Evolutionary conservation across 192 early-diverging fungal species (phyloP).

Genomic region (Backusella westeae): DNA sequence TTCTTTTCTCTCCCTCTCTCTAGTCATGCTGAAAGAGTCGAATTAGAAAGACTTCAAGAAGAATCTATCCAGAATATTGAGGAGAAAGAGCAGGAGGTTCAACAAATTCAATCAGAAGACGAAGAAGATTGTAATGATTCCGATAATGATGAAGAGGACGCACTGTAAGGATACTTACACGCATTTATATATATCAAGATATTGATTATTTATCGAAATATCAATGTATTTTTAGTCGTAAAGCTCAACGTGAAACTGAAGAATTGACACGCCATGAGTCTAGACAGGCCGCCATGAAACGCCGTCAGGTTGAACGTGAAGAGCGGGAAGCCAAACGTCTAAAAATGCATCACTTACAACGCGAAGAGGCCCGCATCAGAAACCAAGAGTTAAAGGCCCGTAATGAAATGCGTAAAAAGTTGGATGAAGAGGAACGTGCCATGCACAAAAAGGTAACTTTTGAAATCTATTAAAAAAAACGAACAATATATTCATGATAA

Average conservation of each 20-base stretch:
- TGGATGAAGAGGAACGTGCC: constrained; percentile 53
- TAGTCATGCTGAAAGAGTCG: constrained; percentile 39
- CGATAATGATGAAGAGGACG: constrained; percentile 34
- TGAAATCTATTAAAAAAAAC: neutral
- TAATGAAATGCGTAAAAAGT: constrained; percentile 39
- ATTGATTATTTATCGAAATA: neutral
- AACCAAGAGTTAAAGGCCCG: constrained; percentile 41
- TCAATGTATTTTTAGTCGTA: neutral
- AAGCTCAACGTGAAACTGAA: constrained; percentile 19
- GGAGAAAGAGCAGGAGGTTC: neutral
- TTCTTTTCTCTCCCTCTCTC: neutral
- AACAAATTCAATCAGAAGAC: neutral
- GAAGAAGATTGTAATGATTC: constrained; percentile 24
- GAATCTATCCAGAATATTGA: constrained; percentile 5
- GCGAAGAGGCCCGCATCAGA: constrained; percentile 39
- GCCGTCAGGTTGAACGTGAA: constrained; percentile 48
- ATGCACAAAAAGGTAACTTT: constrained; percentile 41
- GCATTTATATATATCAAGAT: neutral
- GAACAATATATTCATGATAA: neutral
- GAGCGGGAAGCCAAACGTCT: constrained; percentile 39
- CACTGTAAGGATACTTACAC: neutral
- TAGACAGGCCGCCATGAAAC: constrained; percentile 44
- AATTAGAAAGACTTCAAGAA: constrained; percentile 34
- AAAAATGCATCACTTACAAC: constrained; percentile 41
- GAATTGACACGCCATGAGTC: constrained; percentile 35